Conservation (phyloP, 1,284 basidiomycete genomes). For the Pterulicium gracile region DNA sequence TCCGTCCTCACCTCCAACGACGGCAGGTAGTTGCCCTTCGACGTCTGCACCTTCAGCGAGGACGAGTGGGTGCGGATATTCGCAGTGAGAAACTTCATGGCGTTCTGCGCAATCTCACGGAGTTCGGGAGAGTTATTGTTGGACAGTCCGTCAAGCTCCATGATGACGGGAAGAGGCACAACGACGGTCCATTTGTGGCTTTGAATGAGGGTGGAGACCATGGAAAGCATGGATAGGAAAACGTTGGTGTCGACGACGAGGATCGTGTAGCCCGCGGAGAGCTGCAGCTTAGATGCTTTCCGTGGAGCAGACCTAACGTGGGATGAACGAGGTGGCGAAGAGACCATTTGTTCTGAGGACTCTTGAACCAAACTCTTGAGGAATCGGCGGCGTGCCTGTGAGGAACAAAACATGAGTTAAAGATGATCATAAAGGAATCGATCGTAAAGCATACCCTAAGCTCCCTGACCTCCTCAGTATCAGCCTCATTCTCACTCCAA, state of each 20-base stretch:
- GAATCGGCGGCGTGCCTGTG: constrained; percentile 56
- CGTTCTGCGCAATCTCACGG: constrained; percentile 60
- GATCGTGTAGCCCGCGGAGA: constrained; percentile 80
- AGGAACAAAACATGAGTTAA: constrained; percentile 7
- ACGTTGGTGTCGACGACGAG: constrained; percentile 95
- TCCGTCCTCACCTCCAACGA: constrained; percentile 81
- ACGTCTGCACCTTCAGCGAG: constrained; percentile 90
- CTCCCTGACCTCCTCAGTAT: constrained; percentile 63
- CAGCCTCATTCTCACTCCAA: constrained; percentile 49
- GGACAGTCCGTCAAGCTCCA: constrained; percentile 88
- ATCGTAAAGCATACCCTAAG: constrained; percentile 57
- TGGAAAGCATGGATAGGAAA: constrained; percentile 67
- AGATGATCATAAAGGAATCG: constrained; percentile 7
- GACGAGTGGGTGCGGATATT: constrained; percentile 65
- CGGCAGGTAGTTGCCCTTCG: constrained; percentile 86
- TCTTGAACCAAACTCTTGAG: constrained; percentile 47
- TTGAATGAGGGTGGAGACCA: constrained; percentile 72
- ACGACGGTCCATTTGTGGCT: constrained; percentile 80
- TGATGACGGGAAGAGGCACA: constrained; percentile 88
- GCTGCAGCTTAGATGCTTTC: constrained; percentile 34
- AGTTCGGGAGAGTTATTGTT: constrained; percentile 51
- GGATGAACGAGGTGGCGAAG: constrained; percentile 25
- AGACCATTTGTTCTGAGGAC: constrained; percentile 21
- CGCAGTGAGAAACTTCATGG: constrained; percentile 68
- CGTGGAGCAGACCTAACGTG: constrained; percentile 19